Conservation (phyloP, 441 rosid species). For the Eruca vesicaria region DNA sequence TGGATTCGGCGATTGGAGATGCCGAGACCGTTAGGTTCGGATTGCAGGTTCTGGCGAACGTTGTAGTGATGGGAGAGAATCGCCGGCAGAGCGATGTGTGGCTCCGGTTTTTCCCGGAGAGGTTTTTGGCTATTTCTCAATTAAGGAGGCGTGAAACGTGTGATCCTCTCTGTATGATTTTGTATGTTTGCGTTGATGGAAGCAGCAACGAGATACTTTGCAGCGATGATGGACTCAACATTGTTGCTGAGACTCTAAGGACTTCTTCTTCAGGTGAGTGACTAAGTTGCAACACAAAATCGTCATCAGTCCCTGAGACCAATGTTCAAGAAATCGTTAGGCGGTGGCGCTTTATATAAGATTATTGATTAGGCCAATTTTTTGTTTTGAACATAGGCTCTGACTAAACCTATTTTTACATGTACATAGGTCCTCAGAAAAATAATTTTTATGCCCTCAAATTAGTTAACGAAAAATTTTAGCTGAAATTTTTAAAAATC, state of each 20-base stretch:
- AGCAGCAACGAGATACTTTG: slow-evolving; percentile 39
- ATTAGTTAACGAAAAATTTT: too few species aligned
- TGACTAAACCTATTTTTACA: too few species aligned
- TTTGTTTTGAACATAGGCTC: too few species aligned
- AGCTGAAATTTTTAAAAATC: too few species aligned
- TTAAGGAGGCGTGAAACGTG: slow-evolving; percentile 44
- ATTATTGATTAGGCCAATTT: too few species aligned
- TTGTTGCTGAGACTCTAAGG: slow-evolving; percentile 48
- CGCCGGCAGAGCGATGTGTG: slow-evolving; percentile 68
- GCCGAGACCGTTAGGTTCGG: slow-evolving; percentile 46
- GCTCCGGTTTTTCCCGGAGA: slow-evolving; percentile 51
- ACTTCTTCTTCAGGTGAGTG: slow-evolving; percentile 57
- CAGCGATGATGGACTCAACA: slow-evolving; percentile 44
- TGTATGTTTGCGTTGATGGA: slow-evolving; percentile 68
- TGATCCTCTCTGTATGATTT: slow-evolving; percentile 78
- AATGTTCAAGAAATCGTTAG: too few species aligned
- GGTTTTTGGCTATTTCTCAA: slow-evolving; percentile 46
- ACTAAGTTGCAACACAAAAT: not conserved
- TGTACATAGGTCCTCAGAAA: too few species aligned
- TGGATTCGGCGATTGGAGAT: slow-evolving; percentile 31
- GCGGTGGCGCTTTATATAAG: too few species aligned
- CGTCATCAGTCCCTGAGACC: too few species aligned
- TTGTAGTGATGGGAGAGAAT: slow-evolving; percentile 59
- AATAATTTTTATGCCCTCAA: too few species aligned
- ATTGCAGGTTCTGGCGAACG: slow-evolving; percentile 72